Evolutionary conservation across 1,139 yeast genomes (phyloP), one percentile per base, ranked within the genome.

Genomic region (Yamadazyma dendronema): DNA sequence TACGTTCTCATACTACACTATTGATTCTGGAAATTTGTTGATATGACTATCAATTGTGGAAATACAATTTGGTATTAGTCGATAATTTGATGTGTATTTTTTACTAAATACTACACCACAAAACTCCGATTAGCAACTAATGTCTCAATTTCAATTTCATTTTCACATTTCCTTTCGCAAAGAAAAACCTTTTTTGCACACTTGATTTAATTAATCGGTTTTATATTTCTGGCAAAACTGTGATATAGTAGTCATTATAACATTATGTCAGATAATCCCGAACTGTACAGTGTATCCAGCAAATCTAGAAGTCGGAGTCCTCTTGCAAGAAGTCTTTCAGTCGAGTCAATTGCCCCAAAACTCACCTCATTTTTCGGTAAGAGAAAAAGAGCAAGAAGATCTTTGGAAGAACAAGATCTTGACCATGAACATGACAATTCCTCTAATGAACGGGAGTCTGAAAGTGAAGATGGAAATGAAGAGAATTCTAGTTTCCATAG

Each of bases 301-400:
- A 35, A 36, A 28, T 15, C 43, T 14, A 40, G 42, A 23, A 34
- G 42, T 10, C 46, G 37, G 26, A 47, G 48, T 37, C 50, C 52
- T 2, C 40, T 49, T 15, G 50, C 58, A 4, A 51, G 72, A 40
- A 57, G 70, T n/a, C 57, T 70, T 33, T 69, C 74, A 1, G 71
- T 69, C 44, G 76, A 70, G 34, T 56, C 69, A 36, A 54, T 68
- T 47, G 70, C 66, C 9, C 70, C 72, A 8, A 61, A 59, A 34
- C 41, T 69, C 26, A 57, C 67, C 7, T 65, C 67, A 28, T 61
- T 70, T 38, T 70, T 70, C 50, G 52, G 70, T 33, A 69, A 67
- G 40, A 57, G 67, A 45, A 53, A 53, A 21, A 42, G 47, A 38
- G 16, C 35, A 14, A 41, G 44, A 37, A 34, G 31, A 11, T 35